Evolutionary conservation across 2,329 filamentous ascomycete genomes (phyloP), one percentile per base, ranked within the genome.

Genomic region (Penicillium sp.): DNA sequence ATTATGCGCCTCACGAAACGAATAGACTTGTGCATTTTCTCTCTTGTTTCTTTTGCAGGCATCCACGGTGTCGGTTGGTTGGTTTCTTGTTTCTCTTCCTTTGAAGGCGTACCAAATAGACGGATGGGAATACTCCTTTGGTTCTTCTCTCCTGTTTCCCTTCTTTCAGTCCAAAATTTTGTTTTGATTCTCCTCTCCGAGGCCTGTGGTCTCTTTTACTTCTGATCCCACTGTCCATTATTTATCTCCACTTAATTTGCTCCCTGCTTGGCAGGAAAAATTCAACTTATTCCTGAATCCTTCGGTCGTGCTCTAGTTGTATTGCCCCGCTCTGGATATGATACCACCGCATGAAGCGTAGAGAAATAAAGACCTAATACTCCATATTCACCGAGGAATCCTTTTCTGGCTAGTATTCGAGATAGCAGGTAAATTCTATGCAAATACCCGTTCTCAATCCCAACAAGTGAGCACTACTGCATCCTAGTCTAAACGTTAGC

Each of bases 21-120:
- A 60, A 60, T 63, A 63, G 60, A 63, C 55, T 59, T 61, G 52
- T 60, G 59, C 60, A 63, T 63, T 62, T 60, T 37, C n/a, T 52
- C 45, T 48, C 41, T n/a, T 48, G 10, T 30, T 30, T 6, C 41
- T 48, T 54, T 59, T 55, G 54, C 52, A 57, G 59, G 60, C 58
- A 62, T 62, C 54, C 48, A 51, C 48, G 60, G 57, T 62, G 59
- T 63, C 59, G 49, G 52, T 48, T 44, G 54, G 56, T 50, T 50
- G 45, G 50, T 48, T 47, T 50, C 43, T 45, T 37, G 40, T 47
- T 43, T 48, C 32, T 39, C 42, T 47, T 44, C 43, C 41, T 41
- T 45, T 29, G 28, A 47, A 44, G 44, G 48, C 55, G 50, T 51
- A 40, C 37, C 35, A 23, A 43, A 51, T 54, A 54, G 50, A 54